Base-by-base conservation (phyloP, 345 rosid species). In the Anacardium occidentale region DNA sequence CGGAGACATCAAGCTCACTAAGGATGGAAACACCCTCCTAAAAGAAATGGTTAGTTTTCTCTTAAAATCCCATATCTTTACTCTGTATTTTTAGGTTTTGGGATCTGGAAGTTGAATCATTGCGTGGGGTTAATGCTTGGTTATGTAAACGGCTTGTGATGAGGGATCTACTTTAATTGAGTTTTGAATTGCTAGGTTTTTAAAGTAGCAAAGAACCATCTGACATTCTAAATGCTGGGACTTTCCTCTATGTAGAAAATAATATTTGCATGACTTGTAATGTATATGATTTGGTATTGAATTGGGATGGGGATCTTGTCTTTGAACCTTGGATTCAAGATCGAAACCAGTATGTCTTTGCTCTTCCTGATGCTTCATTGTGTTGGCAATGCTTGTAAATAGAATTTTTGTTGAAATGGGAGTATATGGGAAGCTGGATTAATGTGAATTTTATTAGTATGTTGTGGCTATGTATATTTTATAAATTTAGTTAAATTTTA, bases 1-100 rank as follows among this genome's bases (percentile, higher is more conserved):
- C 0, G 98, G 98, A 37, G 98, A 94, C 78, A 91, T 95, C 72
- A 95, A 95, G 84, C 91, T 95, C 37, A 95, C 99, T 24, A 95
- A 95, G 82, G 99, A 95, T 42, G 99, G 99, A 1, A 95, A 95
- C 83, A 92, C 97, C 17, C 94, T 95, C 57, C 70, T 95, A 75
- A 95, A 95, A 71, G 98, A 95, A 84, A 95, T 95, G 99, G 98
- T 91, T 25, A 42, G 81, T 59, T 66, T 34, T 26, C 18, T 13
- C 37, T 52, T 24, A 54, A 53, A 68, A 4, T 15, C 40, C 26
- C 10, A 57, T 54, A 34, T 69, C 22, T 47, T 58, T 57, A 21
- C 20, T 58, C 45, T 42, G 9, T 18, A 5, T 69, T 58, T 26
- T 40, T n/a, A 15, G 47, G 14, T 10, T 59, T 58, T 57, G 56